Conservation (phyloP, 331 rosid species). For the Malus hybrid region DNA sequence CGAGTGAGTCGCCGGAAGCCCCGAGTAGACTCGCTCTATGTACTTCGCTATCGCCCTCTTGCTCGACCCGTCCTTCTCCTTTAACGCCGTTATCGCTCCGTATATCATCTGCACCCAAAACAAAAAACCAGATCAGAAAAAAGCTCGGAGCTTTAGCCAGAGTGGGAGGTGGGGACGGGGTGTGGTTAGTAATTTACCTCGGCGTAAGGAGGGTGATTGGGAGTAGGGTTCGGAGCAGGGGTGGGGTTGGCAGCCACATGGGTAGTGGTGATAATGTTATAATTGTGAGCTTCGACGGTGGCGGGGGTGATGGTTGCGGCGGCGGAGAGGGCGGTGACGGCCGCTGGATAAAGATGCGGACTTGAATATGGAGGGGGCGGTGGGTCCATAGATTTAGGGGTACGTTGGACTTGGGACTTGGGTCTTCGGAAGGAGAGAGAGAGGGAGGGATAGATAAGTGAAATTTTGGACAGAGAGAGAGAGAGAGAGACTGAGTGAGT, state of each 20-base stretch:
- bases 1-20: slow-evolving; percentile 51
- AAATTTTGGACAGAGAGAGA: neutral
- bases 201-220: slow-evolving; percentile 56
- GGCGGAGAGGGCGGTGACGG: slow-evolving; percentile 6
- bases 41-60: slow-evolving; percentile 67
- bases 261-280: slow-evolving; percentile 1
- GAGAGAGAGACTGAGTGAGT: neutral
- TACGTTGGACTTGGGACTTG: neutral
- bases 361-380: slow-evolving; percentile 23
- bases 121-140: neutral
- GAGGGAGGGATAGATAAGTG: neutral
- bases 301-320: slow-evolving; percentile 10
- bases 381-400: slow-evolving; percentile 42
- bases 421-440: neutral
- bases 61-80: slow-evolving; percentile 76
- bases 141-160: neutral
- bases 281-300: slow-evolving; percentile 21
- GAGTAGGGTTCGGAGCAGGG: neutral
- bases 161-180: neutral
- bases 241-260: slow-evolving; percentile 16
- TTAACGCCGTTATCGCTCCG: slow-evolving; percentile 58
- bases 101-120: slow-evolving; percentile 55
- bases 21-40: slow-evolving; percentile 53
- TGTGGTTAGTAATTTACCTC: slow-evolving; percentile 30
- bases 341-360: neutral